Base-by-base conservation (phyloP, 257 asterid genomes). In the Ajuga chamaepitys region DNA sequence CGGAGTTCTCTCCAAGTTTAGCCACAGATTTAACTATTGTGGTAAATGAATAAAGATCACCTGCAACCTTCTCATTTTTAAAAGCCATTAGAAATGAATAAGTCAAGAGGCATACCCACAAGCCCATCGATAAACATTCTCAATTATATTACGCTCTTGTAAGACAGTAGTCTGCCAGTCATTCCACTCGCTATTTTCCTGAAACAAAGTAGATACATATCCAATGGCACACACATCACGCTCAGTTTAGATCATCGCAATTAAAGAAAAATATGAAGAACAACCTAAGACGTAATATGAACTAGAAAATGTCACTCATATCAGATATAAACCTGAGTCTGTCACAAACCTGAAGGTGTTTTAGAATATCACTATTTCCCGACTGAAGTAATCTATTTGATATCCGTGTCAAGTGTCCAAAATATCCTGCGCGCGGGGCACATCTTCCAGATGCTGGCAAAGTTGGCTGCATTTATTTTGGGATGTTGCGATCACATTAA, bases 81-180 rank as follows among this genome's bases (percentile, higher is more conserved):
- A 51, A 24, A 26, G 68, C 55, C 41, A 30, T 6, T 30, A 54
- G 32, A 24, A 38, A 46, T 25, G 18, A 42, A 57, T 2, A 21
- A 40, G 62, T 58, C 51, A 71, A 52, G 56, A 70, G 41, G 53
- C 95, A 66, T 86, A 91, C 98, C 98, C 98, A 62, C 98, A 88
- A 80, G 92, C 90, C 98, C 98, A 91, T 25, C 87, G 89, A 65
- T 76, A 65, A 16, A 88, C 95, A 72, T 91, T 86, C 72, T 88
- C 98, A 10, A 83, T 69, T 20, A 77, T 59, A 78, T 85, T 85
- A 60, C 95, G 95, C 68, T 91, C 98, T 24, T 85, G 96, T 62
- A 91, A 81, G 76, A 78, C 79, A 25, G 95, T 67, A 61, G 86
- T 64, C 64, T 72, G 90, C 95, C 95, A 91, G 55, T 83, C 96